Evolutionary conservation across 202 grass and related monocot genomes (phyloP), one percentile per base, ranked within the genome.

Genomic region (Panicum virgatum): DNA sequence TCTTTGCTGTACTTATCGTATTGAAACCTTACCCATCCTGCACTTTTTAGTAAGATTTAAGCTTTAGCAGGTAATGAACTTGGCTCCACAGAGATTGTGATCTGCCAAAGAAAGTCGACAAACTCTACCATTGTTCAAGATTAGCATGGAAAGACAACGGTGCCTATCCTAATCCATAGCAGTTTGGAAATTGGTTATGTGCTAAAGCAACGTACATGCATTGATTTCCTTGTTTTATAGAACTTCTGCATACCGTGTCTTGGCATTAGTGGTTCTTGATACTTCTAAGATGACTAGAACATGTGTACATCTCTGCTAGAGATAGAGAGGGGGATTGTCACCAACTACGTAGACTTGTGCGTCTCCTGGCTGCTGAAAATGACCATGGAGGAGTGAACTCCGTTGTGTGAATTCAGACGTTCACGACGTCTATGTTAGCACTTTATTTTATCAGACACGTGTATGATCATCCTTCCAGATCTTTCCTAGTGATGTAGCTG

Each of bases 351-450:
- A 47, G 69, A 50, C 56, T 71, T 62, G 22, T 15, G 44, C 63
- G 32, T 11, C 65, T 7, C 58, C 36, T 39, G 37, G 26, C 38
- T 36, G 56, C 56, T 82, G 73, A 77, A 75, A 71, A 44, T 44
- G 79, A 70, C 36, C 62, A 0, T 26, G 26, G 6, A 37, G 58
- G n/a, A 23, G 16, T 45, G 26, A 52, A 82, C 14, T 13, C 38
- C 29, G 18, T 29, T 26, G 74, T 66, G 6, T 72, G 72, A 5
- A 88, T 59, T 11, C 30, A 79, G 80, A 51, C 86, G 67, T 88
- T 68, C 42, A 84, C n/a, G n/a, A n/a, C 68, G 75, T 40, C 69
- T 88, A 81, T 62, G 11, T 25, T 12, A 37, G 10, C 9, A 19
- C 16, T 66, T 66, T 60, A 50, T 59, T 54, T 25, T 2, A 12